Conservation (phyloP, 768 basidiomycete genomes). For the Omphalotus guepiniiformis region DNA sequence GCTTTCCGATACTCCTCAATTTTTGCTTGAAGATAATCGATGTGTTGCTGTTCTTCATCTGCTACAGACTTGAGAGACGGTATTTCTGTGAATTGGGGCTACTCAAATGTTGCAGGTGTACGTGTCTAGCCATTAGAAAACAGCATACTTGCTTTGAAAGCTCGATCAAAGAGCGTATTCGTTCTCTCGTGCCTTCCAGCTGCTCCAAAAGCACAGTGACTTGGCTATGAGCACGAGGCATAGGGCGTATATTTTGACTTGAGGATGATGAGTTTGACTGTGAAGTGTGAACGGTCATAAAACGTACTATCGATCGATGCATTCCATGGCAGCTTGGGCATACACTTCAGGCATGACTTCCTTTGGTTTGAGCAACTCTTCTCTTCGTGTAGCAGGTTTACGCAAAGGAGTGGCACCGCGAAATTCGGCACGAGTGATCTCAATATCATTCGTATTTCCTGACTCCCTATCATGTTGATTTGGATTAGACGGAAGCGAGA, state of each 20-base stretch:
- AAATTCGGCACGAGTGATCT: conserved; percentile 63
- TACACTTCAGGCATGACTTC: conserved; percentile 73
- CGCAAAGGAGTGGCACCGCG: conserved; percentile 68
- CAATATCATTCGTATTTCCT: conserved; percentile 24
- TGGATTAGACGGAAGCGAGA: conserved; percentile 31
- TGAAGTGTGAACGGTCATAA: not conserved
- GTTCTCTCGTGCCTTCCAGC: conserved; percentile 33
- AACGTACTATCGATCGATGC: conserved; percentile 72
- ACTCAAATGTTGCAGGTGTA: conserved; percentile 13
- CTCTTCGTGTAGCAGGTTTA: conserved; percentile 38
- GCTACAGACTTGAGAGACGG: conserved; percentile 30
- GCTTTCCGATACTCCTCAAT: conserved; percentile 38
- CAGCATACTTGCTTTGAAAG: conserved; percentile 29
- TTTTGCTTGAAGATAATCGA: conserved; percentile 33
- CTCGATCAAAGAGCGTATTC: conserved; percentile 30
- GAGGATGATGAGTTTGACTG: conserved; percentile 5
- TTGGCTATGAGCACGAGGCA: conserved; percentile 47
- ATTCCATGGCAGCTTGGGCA: conserved; percentile 70
- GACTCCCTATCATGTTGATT: conserved; percentile 27
- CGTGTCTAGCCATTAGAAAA: not conserved
- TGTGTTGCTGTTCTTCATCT: conserved; percentile 38
- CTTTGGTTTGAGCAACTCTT: conserved; percentile 29
- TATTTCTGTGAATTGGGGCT: conserved; percentile 21
- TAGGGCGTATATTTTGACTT: conserved; percentile 41
- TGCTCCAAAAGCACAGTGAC: conserved; percentile 38